Evolutionary conservation across 768 basidiomycete genomes (phyloP), one percentile per base, ranked within the genome.

Genomic region (Clavaria fumosa): DNA sequence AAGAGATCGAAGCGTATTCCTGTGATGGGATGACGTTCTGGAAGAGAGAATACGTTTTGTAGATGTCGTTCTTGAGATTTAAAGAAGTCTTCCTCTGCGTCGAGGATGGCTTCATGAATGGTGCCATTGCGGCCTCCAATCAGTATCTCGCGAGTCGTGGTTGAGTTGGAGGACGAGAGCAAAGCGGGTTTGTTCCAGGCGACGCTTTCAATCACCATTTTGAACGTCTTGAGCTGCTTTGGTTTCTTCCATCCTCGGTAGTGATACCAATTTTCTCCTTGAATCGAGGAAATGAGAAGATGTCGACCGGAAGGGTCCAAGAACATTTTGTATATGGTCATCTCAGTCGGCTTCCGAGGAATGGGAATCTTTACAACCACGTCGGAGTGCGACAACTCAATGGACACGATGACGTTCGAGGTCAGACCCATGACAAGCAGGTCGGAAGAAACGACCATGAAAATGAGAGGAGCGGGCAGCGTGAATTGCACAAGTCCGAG

Each of bases 221-320:
- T 80, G 57, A 90, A 80, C 5, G 65, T 61, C 50, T 84, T 80
- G 37, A 97, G 62, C 31, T 69, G 78, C 31, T 73, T 70, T 0
- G 86, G 79, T 49, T 89, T 85, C 62, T 81, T 82, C 73, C 78
- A 80, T 6, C 70, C 67, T 37, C 70, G 66, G 50, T 75, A 89
- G 3, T 90, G 60, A 52, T 97, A 96, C 77, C 84, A 96, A 43
- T 86, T 91, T 52, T 99, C 91, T 35, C 89, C 89, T 49, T 86
- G 75, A 9, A 62, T 63, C 6, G 89, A 90, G 0, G 86, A 84
- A 37, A 93, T 67, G 28, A 97, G 58, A 35, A 93, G 70, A 59
- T 97, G 95, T 23, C 83, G 69, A 3, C 91, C 91, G 0, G 89
- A 82, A 10, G 91, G 91, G 55, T 97, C 91, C 53, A 84, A 72